Evolutionary conservation across 2,329 filamentous ascomycete genomes (phyloP), one percentile per base, ranked within the genome.

Genomic region (Hymenotorrendiella dingleyae): DNA sequence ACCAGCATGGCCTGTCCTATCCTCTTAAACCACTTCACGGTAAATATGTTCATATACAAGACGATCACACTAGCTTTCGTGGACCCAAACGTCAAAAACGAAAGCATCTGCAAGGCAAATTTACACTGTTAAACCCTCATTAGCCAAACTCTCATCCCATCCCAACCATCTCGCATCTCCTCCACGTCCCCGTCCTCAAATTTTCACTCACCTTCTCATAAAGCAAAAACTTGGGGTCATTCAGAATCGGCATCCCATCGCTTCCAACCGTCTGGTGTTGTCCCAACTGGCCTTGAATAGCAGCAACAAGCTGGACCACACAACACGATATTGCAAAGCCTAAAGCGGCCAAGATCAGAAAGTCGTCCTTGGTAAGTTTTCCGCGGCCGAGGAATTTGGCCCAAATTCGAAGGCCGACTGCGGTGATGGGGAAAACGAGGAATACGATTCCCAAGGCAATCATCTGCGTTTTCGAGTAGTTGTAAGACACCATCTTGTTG

Each of bases 41-140:
- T 16, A 21, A 36, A 36, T 12, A 36, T 36, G 6, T 21, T 23
- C 17, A 23, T 36, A 12, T 36, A 36, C 19, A 36, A 36, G 34
- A 36, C 12, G 14, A 36, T 22, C 9, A 36, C 23, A 7, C 19
- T 22, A 2, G 34, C 11, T 16, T 36, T 36, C n/a, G 34, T 36
- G 12, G 23, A 36, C 1, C 34, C 34, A 12, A 36, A 16, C n/a
- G 19, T 21, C 9, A 36, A 12, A 22, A 21, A 14, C 9, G 34
- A 36, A 36, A 36, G 34, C 34, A 36, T 36, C 10, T 36, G 16
- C n/a, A 36, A 12, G 20, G 34, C 34, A 24, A 36, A 36, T 21
- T 36, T 36, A n/a, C 16, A 20, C 34, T 36, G n/a, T n/a, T n/a
- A n/a, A n/a, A n/a, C n/a, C n/a, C n/a, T n/a, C n/a, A n/a, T n/a